Conservation (phyloP, 192 early-diverging fungal genomes). For the Dissophora ornata region DNA sequence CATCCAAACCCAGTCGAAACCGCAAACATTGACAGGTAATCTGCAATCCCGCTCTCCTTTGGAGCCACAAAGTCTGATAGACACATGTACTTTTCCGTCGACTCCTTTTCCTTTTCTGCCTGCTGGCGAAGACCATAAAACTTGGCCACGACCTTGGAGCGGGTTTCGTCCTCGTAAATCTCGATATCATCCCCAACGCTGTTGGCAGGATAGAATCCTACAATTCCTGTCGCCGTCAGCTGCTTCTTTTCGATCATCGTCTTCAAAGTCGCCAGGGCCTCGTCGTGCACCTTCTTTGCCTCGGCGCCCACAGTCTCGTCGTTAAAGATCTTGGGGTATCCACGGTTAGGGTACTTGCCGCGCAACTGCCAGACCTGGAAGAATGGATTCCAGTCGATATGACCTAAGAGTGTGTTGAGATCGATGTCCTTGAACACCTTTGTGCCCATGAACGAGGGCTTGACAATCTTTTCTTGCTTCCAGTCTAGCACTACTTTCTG, state of each 20-base stretch:
- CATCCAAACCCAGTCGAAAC: constrained; percentile 92
- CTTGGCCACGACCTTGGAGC: constrained; percentile 71
- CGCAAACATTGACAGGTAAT: constrained; percentile 93
- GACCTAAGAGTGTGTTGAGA: constrained; percentile 78
- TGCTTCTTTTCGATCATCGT: constrained; percentile 80
- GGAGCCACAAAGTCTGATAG: constrained; percentile 95
- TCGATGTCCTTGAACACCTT: constrained; percentile 82
- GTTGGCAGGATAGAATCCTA: constrained; percentile 92
- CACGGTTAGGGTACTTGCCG: constrained; percentile 96
- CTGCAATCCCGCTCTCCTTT: constrained; percentile 73
- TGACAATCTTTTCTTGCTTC: constrained; percentile 74
- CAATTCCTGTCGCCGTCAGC: constrained; percentile 79
- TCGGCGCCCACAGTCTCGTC: constrained; percentile 93
- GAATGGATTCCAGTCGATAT: constrained; percentile 99
- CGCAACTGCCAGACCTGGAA: constrained; percentile 98
- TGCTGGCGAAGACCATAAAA: constrained; percentile 85
- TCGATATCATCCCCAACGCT: constrained; percentile 90
- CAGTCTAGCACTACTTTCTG: constrained; percentile 78
- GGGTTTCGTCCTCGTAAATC: constrained; percentile 80
- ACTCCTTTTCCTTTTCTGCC: constrained; percentile 72
- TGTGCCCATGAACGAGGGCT: constrained; percentile 87
- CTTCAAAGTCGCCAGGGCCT: constrained; percentile 85
- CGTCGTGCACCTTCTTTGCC: constrained; percentile 89
- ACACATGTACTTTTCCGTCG: constrained; percentile 85
- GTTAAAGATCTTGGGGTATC: constrained; percentile 97